Base-by-base conservation (phyloP, 495 filamentous ascomycete species). In the Aspergillus nidulans region DNA sequence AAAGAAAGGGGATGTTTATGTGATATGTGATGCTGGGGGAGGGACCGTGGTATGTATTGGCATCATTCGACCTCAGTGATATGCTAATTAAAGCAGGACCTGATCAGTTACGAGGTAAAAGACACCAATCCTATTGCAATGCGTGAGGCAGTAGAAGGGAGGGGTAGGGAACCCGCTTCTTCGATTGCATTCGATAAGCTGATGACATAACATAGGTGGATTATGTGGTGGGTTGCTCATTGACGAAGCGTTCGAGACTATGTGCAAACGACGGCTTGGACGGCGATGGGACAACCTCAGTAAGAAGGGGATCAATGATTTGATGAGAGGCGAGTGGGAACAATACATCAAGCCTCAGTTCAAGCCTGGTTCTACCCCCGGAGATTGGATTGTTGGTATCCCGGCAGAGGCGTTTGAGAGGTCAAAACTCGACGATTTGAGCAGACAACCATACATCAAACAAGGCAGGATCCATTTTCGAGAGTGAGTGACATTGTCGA, bases 231-330 rank as follows among this genome's bases (percentile, higher is more conserved):
- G 51, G n/a, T 9, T 53, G n/a, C 43, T 53, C 40, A 53, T 53
- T 26, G 51, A 53, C 21, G 51, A 53, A 36, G 51, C 51, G 12
- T 53, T 53, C 23, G 51, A 53, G 26, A 16, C 39, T 16, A 53
- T 53, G 10, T 53, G 51, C 51, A 53, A 25, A 24, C 16, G 8
- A 21, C 40, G 51, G 13, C 51, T 53, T 20, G 51, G 51, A 9
- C 24, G 51, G 25, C 51, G 51, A 18, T 53, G 51, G 51, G 51
- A 53, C 28, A 41, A 53, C 38, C 41, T 53, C 40, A 53, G 51
- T 23, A 53, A 53, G 24, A 41, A 41, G 25, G 51, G 51, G 5
- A 43, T 53, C 25, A 53, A 53, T 15, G 41, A 54, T 10, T 28
- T 47, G 20, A 46, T 46, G 52, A 47, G 40, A 26, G 32, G 52